Percentiles rank a stretch among this genome's conserved stretches.
Conservation (phyloP, 2,329 filamentous ascomycete genomes). For the Neoscytalidium dimidiatum region DNA sequence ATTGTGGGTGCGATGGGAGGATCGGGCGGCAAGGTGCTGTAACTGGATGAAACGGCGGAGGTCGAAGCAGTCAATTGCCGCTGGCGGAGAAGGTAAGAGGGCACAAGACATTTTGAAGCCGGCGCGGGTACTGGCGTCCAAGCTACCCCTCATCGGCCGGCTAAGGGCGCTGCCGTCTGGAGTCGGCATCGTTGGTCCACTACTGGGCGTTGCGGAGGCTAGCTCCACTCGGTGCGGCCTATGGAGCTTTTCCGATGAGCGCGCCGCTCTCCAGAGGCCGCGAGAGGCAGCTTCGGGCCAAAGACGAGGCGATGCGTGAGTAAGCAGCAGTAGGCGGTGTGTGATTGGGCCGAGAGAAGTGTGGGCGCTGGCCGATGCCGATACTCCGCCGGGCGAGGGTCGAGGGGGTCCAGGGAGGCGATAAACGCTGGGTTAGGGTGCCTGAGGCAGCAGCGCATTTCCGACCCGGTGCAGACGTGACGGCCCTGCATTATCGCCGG, state of each 20-base stretch:
- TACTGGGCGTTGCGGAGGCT: slow-evolving; percentile 9
- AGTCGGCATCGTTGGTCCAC: neutral
- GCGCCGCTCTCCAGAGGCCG: slow-evolving; percentile 8
- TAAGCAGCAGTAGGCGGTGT: neutral
- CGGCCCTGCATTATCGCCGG: neutral
- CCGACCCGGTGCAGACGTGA: neutral
- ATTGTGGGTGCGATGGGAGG: slow-evolving; percentile 26
- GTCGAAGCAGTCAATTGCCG: neutral
- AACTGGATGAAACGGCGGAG: neutral
- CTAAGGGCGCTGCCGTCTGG: neutral
- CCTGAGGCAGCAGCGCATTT: neutral
- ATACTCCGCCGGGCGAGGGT: neutral
- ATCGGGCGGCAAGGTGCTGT: neutral
- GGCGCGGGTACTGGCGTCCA: neutral
- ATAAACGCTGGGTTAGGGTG: no score
- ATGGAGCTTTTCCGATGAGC: slow-evolving; percentile 9
- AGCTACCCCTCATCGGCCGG: slow-evolving; percentile 17
- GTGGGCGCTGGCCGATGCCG: neutral
- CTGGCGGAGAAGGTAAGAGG: neutral
- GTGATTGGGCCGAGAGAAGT: neutral
- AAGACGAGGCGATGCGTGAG: slow-evolving; percentile 10
- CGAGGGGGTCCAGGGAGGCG: no score
- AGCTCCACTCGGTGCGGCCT: slow-evolving; percentile 5
- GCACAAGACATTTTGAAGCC: slow-evolving; percentile 15
- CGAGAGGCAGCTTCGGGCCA: neutral